Percentiles rank a stretch among this genome's conserved stretches.
phyloP scores from a whole-genome alignment of 2,329 filamentous ascomycete species.

The Nemania sp. region DNA sequence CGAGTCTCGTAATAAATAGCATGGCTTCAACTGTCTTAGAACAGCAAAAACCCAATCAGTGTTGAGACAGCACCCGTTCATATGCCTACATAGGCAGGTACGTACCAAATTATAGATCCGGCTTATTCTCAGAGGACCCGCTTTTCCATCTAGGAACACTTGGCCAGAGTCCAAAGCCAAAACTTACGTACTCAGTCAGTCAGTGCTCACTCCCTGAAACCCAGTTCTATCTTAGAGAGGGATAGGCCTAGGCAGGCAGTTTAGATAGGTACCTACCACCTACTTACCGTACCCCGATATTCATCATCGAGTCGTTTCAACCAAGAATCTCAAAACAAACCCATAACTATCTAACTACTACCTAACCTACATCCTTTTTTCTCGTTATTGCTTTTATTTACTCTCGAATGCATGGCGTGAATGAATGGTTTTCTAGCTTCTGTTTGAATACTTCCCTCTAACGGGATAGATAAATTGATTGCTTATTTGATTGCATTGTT shows the following conservation, averaged over 20 bases:
- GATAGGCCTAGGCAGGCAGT: background rate
- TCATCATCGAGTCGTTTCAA: constrained; percentile 16
- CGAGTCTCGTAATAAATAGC: too few relatives aligned
- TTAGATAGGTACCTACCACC: background rate
- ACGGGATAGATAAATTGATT: constrained; percentile 19
- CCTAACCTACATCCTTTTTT: constrained; percentile 19
- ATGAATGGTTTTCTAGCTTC: constrained; percentile 31
- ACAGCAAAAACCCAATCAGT: constrained; percentile 1
- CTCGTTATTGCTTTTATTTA: constrained; percentile 19
- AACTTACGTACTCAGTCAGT: background rate
- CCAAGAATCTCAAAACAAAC: constrained; percentile 13
- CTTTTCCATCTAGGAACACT: constrained; percentile 15
- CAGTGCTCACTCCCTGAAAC: background rate
- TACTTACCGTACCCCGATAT: too few relatives aligned
- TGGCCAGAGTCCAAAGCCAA: background rate
- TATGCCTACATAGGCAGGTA: constrained; percentile 3
- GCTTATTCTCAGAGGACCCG: background rate
- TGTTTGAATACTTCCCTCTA: constrained; percentile 15
- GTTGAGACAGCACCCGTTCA: background rate
- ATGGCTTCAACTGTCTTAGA: background rate
- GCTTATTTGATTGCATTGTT: constrained; percentile 11
- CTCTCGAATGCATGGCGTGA: constrained; percentile 30
- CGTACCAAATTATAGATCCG: background rate
- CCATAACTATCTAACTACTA: too few relatives aligned
- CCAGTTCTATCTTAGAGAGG: background rate